Conservation (phyloP, 495 filamentous ascomycete genomes). For the Annulohypoxylon moriforme region DNA sequence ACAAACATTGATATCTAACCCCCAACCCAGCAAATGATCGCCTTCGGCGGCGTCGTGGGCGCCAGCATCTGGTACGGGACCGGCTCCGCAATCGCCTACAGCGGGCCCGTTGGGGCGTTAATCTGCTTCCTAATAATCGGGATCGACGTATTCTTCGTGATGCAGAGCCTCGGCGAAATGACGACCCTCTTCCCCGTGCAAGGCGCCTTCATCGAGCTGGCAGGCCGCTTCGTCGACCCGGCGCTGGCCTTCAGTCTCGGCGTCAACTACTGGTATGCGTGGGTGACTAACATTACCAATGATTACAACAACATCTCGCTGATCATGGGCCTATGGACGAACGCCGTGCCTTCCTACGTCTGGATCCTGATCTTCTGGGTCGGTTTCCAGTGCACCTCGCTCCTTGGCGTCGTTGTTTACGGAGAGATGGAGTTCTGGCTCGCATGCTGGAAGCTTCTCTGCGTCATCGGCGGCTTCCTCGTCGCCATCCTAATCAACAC, state of each 20-base stretch:
- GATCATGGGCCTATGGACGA: conserved; percentile 44
- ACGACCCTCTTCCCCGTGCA: conserved; percentile 66
- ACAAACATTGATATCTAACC: conserved; percentile 1
- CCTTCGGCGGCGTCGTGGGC: conserved; percentile 58
- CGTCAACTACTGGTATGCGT: conserved; percentile 70
- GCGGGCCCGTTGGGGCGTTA: conserved; percentile 64
- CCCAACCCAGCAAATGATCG: conserved; percentile 56
- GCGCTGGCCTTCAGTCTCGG: conserved; percentile 65
- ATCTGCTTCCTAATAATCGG: conserved; percentile 68
- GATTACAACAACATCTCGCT: conserved; percentile 46
- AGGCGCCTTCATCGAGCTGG: conserved; percentile 68
- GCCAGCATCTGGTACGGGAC: conserved; percentile 59
- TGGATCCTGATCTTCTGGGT: conserved; percentile 70
- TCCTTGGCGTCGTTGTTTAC: conserved; percentile 58
- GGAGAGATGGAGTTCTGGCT: conserved; percentile 64
- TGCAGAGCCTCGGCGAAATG: conserved; percentile 70
- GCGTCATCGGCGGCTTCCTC: conserved; percentile 60
- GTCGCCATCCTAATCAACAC: conserved; percentile 60
- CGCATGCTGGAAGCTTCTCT: conserved; percentile 55
- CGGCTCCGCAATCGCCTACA: conserved; percentile 62
- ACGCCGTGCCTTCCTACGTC: conserved; percentile 58
- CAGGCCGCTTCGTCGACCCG: conserved; percentile 66
- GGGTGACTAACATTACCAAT: conserved; percentile 64
- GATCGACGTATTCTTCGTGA: conserved; percentile 68
- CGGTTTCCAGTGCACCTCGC: conserved; percentile 54